Evolutionary conservation across 768 basidiomycete species (phyloP).

Genomic region (Cystofilobasidium capitatum): DNA sequence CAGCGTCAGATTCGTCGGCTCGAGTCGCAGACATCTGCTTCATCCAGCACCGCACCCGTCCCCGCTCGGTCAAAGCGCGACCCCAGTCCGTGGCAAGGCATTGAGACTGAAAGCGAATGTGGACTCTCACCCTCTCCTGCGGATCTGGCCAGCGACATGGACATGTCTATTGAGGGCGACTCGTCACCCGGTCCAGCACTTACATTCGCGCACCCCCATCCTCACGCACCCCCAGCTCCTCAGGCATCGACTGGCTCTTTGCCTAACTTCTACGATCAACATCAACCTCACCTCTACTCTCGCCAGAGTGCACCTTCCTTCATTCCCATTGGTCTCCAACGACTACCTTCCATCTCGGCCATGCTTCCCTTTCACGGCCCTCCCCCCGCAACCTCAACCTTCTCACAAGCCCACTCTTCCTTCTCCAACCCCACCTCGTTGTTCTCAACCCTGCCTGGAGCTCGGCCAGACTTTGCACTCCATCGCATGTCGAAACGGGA

Average conservation of each 20-base stretch:
- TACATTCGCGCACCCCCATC: too few species aligned
- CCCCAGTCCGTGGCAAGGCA: not conserved
- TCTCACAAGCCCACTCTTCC: not conserved
- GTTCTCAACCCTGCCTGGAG: not conserved
- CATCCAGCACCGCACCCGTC: not conserved
- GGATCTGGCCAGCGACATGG: not conserved
- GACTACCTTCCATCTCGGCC: not conserved
- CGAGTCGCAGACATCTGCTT: not conserved
- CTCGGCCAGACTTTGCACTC: not conserved
- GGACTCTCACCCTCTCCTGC: conserved; percentile 1
- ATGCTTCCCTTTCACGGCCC: not conserved
- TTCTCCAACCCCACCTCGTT: too few species aligned
- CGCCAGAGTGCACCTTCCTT: not conserved
- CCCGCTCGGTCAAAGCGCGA: not conserved
- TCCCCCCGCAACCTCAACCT: not conserved
- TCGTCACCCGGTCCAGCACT: too few species aligned
- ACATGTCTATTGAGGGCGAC: not conserved
- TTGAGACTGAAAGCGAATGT: not conserved
- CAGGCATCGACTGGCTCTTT: too few species aligned
- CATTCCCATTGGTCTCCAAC: not conserved
- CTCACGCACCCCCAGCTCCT: too few species aligned
- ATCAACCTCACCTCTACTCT: not conserved
- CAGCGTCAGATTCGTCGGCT: conserved; percentile 4
- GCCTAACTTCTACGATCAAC: too few species aligned
- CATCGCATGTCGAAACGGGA: not conserved